Conservation (phyloP, 2,329 filamentous ascomycete species). For the Keithomyces neogunnii region DNA sequence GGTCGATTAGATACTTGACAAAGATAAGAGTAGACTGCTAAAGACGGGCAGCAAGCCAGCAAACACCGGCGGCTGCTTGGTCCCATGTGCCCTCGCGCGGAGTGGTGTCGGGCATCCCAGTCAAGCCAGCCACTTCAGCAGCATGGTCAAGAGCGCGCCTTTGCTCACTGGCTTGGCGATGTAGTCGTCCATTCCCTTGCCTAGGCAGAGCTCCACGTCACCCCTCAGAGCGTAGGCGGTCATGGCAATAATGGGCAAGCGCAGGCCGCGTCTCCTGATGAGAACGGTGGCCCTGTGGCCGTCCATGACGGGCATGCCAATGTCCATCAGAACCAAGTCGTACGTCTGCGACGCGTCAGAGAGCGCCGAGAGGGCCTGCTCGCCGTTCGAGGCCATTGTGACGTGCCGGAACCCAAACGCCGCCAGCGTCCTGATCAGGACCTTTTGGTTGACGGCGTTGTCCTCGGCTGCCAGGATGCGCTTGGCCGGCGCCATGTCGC, state of each 20-base stretch:
- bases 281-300: slow-evolving; percentile 86
- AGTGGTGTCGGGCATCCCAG: no score
- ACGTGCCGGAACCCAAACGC: slow-evolving; percentile 83
- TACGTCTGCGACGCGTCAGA: slow-evolving; percentile 77
- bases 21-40: no score
- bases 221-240: slow-evolving; percentile 98
- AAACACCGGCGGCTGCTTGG: no score
- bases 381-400: slow-evolving; percentile 88
- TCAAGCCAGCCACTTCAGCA: no score
- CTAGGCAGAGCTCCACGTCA: slow-evolving; percentile 94
- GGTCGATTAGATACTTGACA: no score
- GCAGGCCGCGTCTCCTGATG: slow-evolving; percentile 64
- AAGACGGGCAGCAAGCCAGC: no score
- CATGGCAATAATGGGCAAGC: slow-evolving; percentile 91
- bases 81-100: no score
- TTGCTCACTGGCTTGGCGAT: slow-evolving; percentile 72
- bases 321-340: slow-evolving; percentile 97
- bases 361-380: slow-evolving; percentile 74
- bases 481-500: slow-evolving; percentile 90
- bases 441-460: slow-evolving; percentile 91
- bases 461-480: slow-evolving; percentile 94
- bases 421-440: slow-evolving; percentile 93
- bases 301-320: slow-evolving; percentile 99
- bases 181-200: slow-evolving; percentile 99
- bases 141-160: no score